Percentiles rank a stretch among this genome's conserved stretches.
phyloP scores from a whole-genome alignment of 2,329 filamentous ascomycete species.

The Metarhizium brunneum region DNA sequence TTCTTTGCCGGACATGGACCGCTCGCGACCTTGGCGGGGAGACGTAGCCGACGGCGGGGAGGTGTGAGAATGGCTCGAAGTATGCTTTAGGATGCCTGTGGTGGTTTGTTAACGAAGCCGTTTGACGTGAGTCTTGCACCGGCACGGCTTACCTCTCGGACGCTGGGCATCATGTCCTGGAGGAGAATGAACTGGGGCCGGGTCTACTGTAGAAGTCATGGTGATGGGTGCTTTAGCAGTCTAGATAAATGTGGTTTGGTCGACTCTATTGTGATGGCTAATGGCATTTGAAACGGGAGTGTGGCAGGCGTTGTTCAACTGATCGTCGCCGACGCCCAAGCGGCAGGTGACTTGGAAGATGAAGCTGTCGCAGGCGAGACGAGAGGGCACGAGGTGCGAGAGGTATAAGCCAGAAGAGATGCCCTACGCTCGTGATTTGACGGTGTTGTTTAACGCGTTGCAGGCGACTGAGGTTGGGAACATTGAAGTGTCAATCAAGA shows the following conservation, averaged over 20 bases:
- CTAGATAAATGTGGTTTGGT: background rate
- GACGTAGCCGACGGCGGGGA: conserved; percentile 39
- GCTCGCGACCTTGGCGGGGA: conserved; percentile 27
- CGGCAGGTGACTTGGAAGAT: background rate
- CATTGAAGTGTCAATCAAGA: too few species aligned
- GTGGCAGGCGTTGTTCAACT: background rate
- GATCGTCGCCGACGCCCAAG: background rate
- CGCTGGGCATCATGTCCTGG: conserved; percentile 30
- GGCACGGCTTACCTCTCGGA: conserved; percentile 32
- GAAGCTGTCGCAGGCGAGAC: background rate
- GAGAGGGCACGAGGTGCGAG: background rate
- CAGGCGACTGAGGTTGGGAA: background rate
- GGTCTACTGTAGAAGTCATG: conserved; percentile 32
- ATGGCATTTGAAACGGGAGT: background rate
- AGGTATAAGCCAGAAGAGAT: background rate
- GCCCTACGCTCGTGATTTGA: background rate
- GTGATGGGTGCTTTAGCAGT: background rate
- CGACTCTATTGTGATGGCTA: background rate
- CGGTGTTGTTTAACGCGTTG: background rate
- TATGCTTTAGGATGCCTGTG: conserved; percentile 89
- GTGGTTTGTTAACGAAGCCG: background rate
- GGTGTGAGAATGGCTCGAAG: conserved; percentile 42
- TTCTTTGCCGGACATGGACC: conserved; percentile 62
- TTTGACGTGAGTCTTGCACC: background rate
- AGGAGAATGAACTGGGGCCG: conserved; percentile 31